These are phyloP conservation scores for Nannochloris sp. DNA, from an alignment of 139 green algal species.

Conservation along the genomic window DNA sequence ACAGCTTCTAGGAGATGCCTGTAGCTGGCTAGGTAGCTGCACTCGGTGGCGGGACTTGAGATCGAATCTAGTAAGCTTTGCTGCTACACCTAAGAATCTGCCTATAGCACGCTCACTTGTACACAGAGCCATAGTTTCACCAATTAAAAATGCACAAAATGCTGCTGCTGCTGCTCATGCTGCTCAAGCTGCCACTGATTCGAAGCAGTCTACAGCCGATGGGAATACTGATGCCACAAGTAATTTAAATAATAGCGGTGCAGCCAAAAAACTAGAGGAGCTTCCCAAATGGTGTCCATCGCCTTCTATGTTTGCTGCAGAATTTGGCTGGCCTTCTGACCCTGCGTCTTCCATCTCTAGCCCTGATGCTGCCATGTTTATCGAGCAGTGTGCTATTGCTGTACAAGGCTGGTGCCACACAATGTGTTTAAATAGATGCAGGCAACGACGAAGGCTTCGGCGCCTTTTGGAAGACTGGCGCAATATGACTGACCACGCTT, in stretches of 20 bases:
- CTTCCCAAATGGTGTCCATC: slow-evolving; percentile 31
- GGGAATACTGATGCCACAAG: not conserved
- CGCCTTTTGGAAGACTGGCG: slow-evolving; percentile 68
- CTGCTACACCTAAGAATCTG: not conserved
- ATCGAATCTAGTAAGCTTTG: not conserved
- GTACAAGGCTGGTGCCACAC: slow-evolving; percentile 50
- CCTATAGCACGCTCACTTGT: not conserved
- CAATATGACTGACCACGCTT: slow-evolving; percentile 65
- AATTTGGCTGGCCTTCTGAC: slow-evolving; percentile 16
- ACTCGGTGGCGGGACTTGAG: slow-evolving; percentile 40
- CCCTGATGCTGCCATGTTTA: slow-evolving; percentile 48
- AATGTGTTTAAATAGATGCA: slow-evolving; percentile 63
- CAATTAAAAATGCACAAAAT: too few relatives aligned
- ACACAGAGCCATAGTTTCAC: not conserved
- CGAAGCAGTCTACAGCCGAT: not conserved
- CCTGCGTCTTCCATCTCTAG: not conserved
- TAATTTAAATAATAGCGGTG: not conserved
- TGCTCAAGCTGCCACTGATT: not conserved
- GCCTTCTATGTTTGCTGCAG: slow-evolving; percentile 31
- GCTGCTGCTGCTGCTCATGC: slow-evolving; percentile 40
- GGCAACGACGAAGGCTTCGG: slow-evolving; percentile 56
- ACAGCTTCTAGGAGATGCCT: slow-evolving; percentile 27
- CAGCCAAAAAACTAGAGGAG: not conserved
- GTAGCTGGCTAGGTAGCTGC: slow-evolving; percentile 9
- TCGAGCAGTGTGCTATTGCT: slow-evolving; percentile 69